A percentile compares a stretch with the other conserved stretches of the same genome.
Conservation (phyloP, 176 grass and related monocot genomes). For the Rhynchospora breviuscula region DNA sequence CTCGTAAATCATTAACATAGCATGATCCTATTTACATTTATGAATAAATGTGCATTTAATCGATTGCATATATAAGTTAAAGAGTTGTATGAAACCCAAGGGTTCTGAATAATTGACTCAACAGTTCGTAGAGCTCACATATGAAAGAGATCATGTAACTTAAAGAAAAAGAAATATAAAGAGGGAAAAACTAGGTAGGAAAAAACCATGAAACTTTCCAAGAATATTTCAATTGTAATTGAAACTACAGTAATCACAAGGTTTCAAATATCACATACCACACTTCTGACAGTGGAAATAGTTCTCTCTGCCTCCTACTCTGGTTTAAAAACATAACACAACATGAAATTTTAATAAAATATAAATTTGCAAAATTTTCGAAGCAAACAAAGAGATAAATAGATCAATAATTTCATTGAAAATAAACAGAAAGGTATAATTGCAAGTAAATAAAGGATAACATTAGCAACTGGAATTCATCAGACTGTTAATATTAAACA, state of each 20-base stretch:
- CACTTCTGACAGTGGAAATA: constrained; percentile 92
- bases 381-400: neutral
- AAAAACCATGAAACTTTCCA: neutral
- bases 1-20: constrained; percentile 48
- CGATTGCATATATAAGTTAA: neutral
- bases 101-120: neutral
- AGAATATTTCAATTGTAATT: neutral
- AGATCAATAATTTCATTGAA: neutral
- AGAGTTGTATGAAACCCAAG: neutral
- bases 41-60: constrained; percentile 1
- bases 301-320: constrained; percentile 90
- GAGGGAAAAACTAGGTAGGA: neutral
- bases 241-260: constrained; percentile 21
- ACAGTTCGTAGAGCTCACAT: neutral
- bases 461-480: neutral
- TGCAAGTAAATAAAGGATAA: neutral
- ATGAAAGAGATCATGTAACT: neutral
- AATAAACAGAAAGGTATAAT: neutral
- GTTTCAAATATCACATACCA: constrained; percentile 48
- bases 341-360: neutral
- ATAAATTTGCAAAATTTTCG: neutral
- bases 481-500: neutral
- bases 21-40: constrained; percentile 63
- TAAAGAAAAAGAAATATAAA: neutral
- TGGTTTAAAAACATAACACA: constrained; percentile 32